Conservation (phyloP, 1,139 yeast genomes). For the Geotrichum phurueaensis region DNA sequence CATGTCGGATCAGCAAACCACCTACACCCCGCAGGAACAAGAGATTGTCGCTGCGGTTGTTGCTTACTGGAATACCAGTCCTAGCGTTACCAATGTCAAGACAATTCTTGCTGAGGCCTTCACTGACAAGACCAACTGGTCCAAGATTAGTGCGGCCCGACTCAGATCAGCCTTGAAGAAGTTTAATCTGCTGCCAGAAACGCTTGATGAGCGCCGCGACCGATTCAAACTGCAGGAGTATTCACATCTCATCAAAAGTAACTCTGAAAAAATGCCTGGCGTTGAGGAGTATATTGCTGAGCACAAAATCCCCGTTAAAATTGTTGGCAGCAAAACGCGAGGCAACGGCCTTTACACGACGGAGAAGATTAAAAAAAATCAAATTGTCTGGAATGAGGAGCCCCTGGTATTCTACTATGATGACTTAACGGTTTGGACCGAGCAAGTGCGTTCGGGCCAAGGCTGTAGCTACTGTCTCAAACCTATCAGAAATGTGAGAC, state of each 20-base stretch:
- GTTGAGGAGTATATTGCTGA: slow-evolving; percentile 21
- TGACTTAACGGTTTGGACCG: not conserved
- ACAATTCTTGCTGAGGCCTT: slow-evolving; percentile 50
- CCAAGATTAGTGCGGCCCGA: slow-evolving; percentile 5
- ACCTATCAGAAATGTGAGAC: not conserved
- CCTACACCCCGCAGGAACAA: slow-evolving; percentile 50
- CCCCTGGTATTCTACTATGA: slow-evolving; percentile 48
- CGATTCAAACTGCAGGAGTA: slow-evolving; percentile 19
- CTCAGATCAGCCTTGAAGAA: slow-evolving; percentile 6
- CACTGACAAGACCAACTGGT: slow-evolving; percentile 37
- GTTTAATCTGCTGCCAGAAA: slow-evolving; percentile 23
- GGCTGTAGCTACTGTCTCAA: slow-evolving; percentile 67
- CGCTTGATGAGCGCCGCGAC: slow-evolving; percentile 8
- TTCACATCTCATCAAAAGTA: slow-evolving; percentile 38
- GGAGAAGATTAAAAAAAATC: slow-evolving; percentile 41
- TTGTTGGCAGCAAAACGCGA: slow-evolving; percentile 35
- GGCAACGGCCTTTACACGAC: slow-evolving; percentile 36
- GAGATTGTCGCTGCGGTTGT: slow-evolving; percentile 60
- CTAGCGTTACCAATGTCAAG: slow-evolving; percentile 53
- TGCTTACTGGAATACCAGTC: slow-evolving; percentile 62
- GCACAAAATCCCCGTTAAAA: slow-evolving; percentile 38
- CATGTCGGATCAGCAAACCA: not conserved
- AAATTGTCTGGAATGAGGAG: slow-evolving; percentile 51
- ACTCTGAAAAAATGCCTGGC: slow-evolving; percentile 46
- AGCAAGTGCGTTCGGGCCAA: slow-evolving; percentile 45